These are phyloP conservation scores for Trypethelium eluteriae DNA, from an alignment of 495 filamentous ascomycete genomes.

Conservation along the genomic window DNA sequence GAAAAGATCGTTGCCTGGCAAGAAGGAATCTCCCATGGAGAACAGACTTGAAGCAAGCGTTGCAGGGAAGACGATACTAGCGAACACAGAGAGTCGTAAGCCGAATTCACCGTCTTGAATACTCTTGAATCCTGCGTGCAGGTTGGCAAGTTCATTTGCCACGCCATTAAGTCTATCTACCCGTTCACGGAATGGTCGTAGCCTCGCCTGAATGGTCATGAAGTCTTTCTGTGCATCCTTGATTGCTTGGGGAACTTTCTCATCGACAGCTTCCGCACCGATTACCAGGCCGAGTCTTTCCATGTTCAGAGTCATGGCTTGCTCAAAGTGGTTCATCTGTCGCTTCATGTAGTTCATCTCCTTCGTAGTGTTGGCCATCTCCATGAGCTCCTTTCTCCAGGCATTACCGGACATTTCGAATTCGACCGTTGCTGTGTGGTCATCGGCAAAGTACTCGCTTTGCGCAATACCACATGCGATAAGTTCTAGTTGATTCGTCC, in stretches of 20 bases:
- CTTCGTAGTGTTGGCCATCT: background rate
- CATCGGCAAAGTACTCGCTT: slow-evolving; percentile 20
- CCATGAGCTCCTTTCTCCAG: slow-evolving; percentile 15
- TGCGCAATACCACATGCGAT: slow-evolving; percentile 14
- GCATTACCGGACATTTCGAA: background rate
- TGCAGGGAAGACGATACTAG: slow-evolving; percentile 16
- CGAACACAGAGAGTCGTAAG: slow-evolving; percentile 17
- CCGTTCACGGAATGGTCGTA: slow-evolving; percentile 12
- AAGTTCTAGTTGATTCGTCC: slow-evolving; percentile 17
- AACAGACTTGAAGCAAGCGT: slow-evolving; percentile 15
- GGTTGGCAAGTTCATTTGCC: slow-evolving; percentile 15
- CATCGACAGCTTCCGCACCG: background rate
- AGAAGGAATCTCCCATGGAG: slow-evolving; percentile 15
- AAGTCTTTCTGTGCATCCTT: slow-evolving; percentile 16
- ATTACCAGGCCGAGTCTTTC: slow-evolving; percentile 10
- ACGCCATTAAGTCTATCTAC: slow-evolving; percentile 11
- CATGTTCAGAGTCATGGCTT: slow-evolving; percentile 12
- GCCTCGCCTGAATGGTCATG: background rate
- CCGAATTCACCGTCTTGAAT: slow-evolving; percentile 13
- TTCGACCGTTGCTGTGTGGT: slow-evolving; percentile 1
- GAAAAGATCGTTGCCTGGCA: slow-evolving; percentile 14
- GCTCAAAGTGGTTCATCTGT: slow-evolving; percentile 14
- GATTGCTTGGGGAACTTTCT: slow-evolving; percentile 13
- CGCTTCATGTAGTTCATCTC: slow-evolving; percentile 16
- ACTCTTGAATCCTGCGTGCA: slow-evolving; percentile 15